A percentile compares a stretch with the other conserved stretches of the same genome.
phyloP scores from a whole-genome alignment of 140 eudicot species.

The Stevia rebaudiana region DNA sequence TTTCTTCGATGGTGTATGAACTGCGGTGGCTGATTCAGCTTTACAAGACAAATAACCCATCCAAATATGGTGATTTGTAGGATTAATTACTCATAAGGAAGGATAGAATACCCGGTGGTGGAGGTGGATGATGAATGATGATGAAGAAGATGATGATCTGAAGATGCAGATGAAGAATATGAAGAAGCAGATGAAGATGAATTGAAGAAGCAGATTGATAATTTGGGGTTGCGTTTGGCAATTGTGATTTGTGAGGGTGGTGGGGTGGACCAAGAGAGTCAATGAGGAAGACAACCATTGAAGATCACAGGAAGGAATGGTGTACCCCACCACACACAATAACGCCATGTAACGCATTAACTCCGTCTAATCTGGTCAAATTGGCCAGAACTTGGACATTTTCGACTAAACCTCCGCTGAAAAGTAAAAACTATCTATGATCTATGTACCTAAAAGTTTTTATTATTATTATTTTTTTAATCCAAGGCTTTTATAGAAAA shows the following conservation, averaged over 20 bases:
- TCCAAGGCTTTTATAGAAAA: too few species aligned
- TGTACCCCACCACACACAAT: constrained; percentile 28
- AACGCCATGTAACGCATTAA: constrained; percentile 14
- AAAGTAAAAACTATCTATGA: neutral
- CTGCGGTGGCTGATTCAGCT: constrained; percentile 67
- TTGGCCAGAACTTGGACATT: neutral
- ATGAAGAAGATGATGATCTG: neutral
- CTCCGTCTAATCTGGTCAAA: constrained; percentile 14
- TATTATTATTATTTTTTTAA: too few species aligned
- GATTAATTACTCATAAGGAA: constrained; percentile 15
- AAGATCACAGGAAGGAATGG: constrained; percentile 23
- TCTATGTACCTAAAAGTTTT: neutral
- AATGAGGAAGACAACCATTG: constrained; percentile 19
- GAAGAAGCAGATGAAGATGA: neutral
- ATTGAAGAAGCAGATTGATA: neutral
- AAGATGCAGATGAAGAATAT: neutral
- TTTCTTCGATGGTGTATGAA: constrained; percentile 35
- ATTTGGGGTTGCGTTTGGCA: neutral
- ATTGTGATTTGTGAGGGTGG: constrained; percentile 2
- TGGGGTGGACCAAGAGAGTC: constrained; percentile 23
- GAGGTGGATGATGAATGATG: neutral
- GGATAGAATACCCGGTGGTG: neutral
- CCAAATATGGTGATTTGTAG: neutral
- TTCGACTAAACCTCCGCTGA: neutral
- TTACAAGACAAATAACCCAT: constrained; percentile 95